Evolutionary conservation across 1,284 basidiomycete species (phyloP), one percentile per base, ranked within the genome.

Genomic region (Cryptococcus neoformans): DNA sequence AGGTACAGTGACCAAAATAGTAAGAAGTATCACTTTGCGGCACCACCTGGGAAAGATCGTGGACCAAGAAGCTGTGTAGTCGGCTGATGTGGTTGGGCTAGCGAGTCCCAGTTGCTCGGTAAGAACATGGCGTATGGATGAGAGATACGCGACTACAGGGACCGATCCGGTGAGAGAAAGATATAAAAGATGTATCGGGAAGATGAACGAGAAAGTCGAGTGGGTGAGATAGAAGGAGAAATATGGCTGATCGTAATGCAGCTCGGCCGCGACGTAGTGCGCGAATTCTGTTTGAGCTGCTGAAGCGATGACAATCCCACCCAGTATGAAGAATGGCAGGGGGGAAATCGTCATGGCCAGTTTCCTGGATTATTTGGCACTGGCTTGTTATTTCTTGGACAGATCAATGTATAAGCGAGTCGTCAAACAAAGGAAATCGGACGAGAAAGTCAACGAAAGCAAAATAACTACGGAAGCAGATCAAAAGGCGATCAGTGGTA

Each of bases 151-250:
- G 10, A 38, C 10, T 4, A 59, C 38, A 4, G 65, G 60, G 40
- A 56, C 52, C 6, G 41, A 34, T 5, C 51, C 50, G 17, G 46
- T 53, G 11, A 70, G 9, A 9, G 47, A 42, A 1, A 75, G 59
- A 7, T 71, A 21, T 0, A 64, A 44, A 8, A 75, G 55, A 52
- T 76, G 74, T 8, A 75, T 47, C 2, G 74, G 74, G 50, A 75
- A 76, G 53, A 74, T 65, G 42, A 74, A 54, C 36, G 65, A 39
- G 58, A 78, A 77, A 4, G 72, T 70, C n/a, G 68, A 67, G 57
- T 78, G 77, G 1, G 77, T 77, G n/a, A 76, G 62, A 59, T 66
- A 78, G 61, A 78, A 78, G 34, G 72, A 70, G 39, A 78, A 76
- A 58, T 76, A 78, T 4, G 75, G 69, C 61, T 77, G 68, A 59